phyloP scores from a whole-genome alignment of 495 filamentous ascomycete species.

The Aeminium ludgeri region DNA sequence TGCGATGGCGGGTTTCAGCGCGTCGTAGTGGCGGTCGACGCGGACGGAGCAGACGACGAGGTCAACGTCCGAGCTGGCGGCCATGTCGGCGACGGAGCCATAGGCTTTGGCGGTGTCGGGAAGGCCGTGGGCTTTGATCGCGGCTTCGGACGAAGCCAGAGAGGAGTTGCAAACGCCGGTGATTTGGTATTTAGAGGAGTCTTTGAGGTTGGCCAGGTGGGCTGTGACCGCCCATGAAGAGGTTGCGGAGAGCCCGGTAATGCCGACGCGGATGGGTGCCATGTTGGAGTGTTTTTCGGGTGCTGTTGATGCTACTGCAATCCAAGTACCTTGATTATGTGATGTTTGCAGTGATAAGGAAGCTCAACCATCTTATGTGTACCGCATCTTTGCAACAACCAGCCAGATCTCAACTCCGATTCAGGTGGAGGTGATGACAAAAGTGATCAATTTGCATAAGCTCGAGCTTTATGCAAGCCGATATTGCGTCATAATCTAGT shows the following conservation, averaged over 20 bases:
- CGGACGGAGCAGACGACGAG: constrained; percentile 39
- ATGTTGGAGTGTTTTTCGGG: constrained; percentile 20
- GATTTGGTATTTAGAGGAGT: constrained; percentile 31
- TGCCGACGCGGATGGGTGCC: constrained; percentile 36
- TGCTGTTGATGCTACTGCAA: too few species aligned
- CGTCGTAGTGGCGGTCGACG: constrained; percentile 36
- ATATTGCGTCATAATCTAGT: too few species aligned
- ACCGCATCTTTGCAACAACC: too few species aligned
- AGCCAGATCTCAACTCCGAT: too few species aligned
- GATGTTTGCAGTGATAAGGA: too few species aligned
- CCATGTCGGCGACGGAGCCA: constrained; percentile 33
- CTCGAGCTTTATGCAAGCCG: too few species aligned
- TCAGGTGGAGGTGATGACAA: too few species aligned
- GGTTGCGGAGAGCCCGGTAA: constrained; percentile 41
- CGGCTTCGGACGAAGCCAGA: constrained; percentile 29
- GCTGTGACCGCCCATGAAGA: constrained; percentile 37
- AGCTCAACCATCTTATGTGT: too few species aligned
- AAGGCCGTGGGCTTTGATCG: constrained; percentile 33
- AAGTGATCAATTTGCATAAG: too few species aligned
- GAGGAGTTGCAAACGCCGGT: constrained; percentile 43
- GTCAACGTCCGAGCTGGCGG: constrained; percentile 38
- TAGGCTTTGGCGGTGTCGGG: constrained; percentile 32
- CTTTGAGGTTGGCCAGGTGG: constrained; percentile 38
- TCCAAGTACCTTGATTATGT: too few species aligned
- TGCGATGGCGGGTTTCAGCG: constrained; percentile 30